phyloP scores from a whole-genome alignment of 1,284 basidiomycete species.

The Volvariella surrecta region DNA sequence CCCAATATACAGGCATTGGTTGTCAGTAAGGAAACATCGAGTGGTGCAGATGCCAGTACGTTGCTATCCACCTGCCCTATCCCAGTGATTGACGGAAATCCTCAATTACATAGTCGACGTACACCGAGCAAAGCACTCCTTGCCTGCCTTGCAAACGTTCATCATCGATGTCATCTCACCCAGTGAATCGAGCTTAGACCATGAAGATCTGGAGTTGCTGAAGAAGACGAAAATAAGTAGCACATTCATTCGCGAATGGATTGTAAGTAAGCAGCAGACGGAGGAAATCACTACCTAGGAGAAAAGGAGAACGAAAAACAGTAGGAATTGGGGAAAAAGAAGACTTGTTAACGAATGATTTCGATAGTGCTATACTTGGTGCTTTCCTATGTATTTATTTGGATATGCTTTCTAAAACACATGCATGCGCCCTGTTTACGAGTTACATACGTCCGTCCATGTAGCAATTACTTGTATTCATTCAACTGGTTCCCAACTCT shows the following conservation, averaged over 20 bases:
- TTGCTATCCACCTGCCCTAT: slow-evolving; percentile 9
- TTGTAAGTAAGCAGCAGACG: slow-evolving; percentile 31
- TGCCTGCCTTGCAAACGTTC: slow-evolving; percentile 61
- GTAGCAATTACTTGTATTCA: too few relatives aligned
- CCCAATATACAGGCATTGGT: slow-evolving; percentile 80
- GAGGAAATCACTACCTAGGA: too few relatives aligned
- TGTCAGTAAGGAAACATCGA: slow-evolving; percentile 78
- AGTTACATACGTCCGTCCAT: too few relatives aligned
- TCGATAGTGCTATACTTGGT: too few relatives aligned
- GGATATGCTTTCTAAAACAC: too few relatives aligned
- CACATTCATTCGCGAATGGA: slow-evolving; percentile 82
- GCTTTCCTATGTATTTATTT: too few relatives aligned
- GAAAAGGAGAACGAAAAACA: too few relatives aligned
- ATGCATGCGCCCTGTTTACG: too few relatives aligned
- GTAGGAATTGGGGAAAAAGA: too few relatives aligned
- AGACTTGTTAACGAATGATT: too few relatives aligned
- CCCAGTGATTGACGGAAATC: slow-evolving; percentile 2
- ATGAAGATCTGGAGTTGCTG: slow-evolving; percentile 57
- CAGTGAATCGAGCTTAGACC: slow-evolving; percentile 43
- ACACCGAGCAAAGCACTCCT: slow-evolving; percentile 40
- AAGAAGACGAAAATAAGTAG: slow-evolving; percentile 84
- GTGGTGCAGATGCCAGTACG: slow-evolving; percentile 68
- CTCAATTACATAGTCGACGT: slow-evolving; percentile 43
- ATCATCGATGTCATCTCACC: slow-evolving; percentile 85
- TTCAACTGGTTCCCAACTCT: too few relatives aligned